Base-by-base conservation (phyloP, 257 asterid species). In the Leptodermis oblonga region DNA sequence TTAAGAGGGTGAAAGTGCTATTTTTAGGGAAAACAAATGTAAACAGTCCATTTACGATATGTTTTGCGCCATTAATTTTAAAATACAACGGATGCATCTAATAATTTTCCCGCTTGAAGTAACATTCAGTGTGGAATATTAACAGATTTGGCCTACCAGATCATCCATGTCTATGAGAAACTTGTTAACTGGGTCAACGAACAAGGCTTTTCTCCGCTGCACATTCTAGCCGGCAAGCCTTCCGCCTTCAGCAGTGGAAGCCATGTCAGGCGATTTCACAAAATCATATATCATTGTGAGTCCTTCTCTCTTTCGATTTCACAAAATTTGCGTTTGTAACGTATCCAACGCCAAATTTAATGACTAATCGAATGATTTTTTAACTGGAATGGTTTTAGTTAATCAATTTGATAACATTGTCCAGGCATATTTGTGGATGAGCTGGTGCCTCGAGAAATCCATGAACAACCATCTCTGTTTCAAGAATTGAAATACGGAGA, bases 211-310 rank as follows among this genome's bases (percentile, higher is more conserved):
- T 67, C 78, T 0, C 78, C 86, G 7, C 77, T 79, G 2, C 84
- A 79, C 72, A 56, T 71, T 59, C 75, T 79, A 39, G 84, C 84
- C 1, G 65, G 67, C 61, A 77, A 79, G 15, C 86, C 84, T 4
- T 71, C 82, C 28, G 82, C 78, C 7, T 82, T 82, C 54, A 68
- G 39, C 51, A 82, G 84, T 79, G 86, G 84, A 60, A 82, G 68
- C 51, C 78, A 65, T 36, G 26, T 73, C 10, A 58, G 72, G 63
- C 74, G 81, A 7, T 66, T 55, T 51, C 9, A 51, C 34, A 52
- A 23, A 54, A 17, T 68, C 17, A 68, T 68, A 52, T 68, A 68
- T 41, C 42, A 36, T 10, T 51, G 72, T 68, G 36, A 68, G 72
- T 23, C 30, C 33, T 18, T 48, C 68, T 41, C n/a, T n/a, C n/a